These are phyloP conservation scores for Aspergillus wentii DNA, from an alignment of 495 filamentous ascomycete genomes.

Conservation along the genomic window DNA sequence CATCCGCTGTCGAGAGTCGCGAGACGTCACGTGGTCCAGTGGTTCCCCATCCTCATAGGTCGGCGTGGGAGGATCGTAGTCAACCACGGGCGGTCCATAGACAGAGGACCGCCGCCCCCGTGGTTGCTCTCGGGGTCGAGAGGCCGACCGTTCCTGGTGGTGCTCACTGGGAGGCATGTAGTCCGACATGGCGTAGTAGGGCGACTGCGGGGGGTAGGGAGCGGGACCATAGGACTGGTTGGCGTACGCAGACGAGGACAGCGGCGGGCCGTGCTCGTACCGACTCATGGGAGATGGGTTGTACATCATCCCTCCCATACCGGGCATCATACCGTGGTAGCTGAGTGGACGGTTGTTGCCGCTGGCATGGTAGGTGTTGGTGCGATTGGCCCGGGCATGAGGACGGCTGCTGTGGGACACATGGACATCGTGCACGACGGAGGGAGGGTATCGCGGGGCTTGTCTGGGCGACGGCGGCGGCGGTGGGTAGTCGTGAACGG, in stretches of 20 bases:
- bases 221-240: slow-evolving; percentile 25
- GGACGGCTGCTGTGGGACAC: slow-evolving; percentile 24
- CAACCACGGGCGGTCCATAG: slow-evolving; percentile 25
- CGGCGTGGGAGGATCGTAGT: slow-evolving; percentile 19
- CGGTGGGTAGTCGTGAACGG: slow-evolving; percentile 29
- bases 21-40: slow-evolving; percentile 21
- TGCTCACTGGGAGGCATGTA: slow-evolving; percentile 15
- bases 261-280: slow-evolving; percentile 35
- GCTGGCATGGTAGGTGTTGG: slow-evolving; percentile 28
- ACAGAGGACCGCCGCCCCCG: slow-evolving; percentile 28
- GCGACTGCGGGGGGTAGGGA: slow-evolving; percentile 18
- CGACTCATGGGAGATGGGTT: slow-evolving; percentile 18
- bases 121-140: slow-evolving; percentile 26
- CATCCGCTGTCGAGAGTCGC: slow-evolving; percentile 19
- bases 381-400: slow-evolving; percentile 21
- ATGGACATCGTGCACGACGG: slow-evolving; percentile 22
- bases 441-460: slow-evolving; percentile 17
- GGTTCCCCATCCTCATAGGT: slow-evolving; percentile 24
- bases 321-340: slow-evolving; percentile 35
- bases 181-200: slow-evolving; percentile 21
- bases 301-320: slow-evolving; percentile 29
- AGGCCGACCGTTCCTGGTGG: slow-evolving; percentile 27
- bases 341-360: slow-evolving; percentile 41
- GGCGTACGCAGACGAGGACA: slow-evolving; percentile 31
- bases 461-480: slow-evolving; percentile 28